Base-by-base conservation (phyloP, 2,329 filamentous ascomycete genomes). In the Botrytis cinerea region DNA sequence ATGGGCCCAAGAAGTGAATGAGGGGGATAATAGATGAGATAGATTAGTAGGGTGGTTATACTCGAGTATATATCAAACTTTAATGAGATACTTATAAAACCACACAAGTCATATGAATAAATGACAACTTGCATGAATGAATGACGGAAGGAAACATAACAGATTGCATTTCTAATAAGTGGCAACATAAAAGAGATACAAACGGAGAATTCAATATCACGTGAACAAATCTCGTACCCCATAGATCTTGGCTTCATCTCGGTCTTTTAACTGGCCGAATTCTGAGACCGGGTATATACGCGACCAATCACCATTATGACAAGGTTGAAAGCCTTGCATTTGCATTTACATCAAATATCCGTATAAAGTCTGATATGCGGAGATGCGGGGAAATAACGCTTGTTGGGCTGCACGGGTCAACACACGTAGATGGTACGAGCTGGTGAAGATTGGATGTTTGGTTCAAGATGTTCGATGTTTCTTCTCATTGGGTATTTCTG, bases 351-450 rank as follows among this genome's bases (percentile, higher is more conserved):
- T 57, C 43, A 45, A 45, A 16, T 45, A 45, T 45, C 9, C 51
- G 48, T 54, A n/a, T 54, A 6, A 54, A n/a, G 12, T n/a, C 25
- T 54, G 48, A 54, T 54, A 18, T 57, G 51, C 51, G 51, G 51
- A 57, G 51, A 57, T 57, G 51, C 51, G 51, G n/a, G 51, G 51
- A 57, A 57, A 57, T 57, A 32, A 16, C 51, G 51, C n/a, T 57
- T 32, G 51, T 32, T 57, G n/a, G 51, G 14, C 28, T 57, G n/a
- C 18, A 57, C 51, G 16, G 14, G 51, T 3, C 7, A 18, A n/a
- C n/a, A 57, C n/a, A 57, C n/a, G 51, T 57, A n/a, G 51, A 57
- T 57, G 51, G 14, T 57, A 7, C 7, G 51, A 28, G n/a, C 51
- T 32, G 51, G 51, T 28, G n/a, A 57, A 57, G 51, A 5, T 32